phyloP scores from a whole-genome alignment of 768 basidiomycete species.

The Nevesoporus exiguus region DNA sequence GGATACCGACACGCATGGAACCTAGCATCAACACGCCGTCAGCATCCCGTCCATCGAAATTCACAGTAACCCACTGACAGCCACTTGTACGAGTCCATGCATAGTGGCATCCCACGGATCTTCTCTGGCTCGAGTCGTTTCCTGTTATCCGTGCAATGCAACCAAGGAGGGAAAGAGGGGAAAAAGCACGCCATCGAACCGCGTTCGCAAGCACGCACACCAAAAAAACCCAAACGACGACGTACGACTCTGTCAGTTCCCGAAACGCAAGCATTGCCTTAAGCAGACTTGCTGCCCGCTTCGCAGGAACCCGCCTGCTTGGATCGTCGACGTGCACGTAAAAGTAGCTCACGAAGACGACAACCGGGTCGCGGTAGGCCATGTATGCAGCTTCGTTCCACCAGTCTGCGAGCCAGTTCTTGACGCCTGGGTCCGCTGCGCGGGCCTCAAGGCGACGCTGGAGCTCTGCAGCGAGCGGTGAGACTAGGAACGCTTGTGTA shows the following conservation, averaged over 20 bases:
- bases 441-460: constrained; percentile 77
- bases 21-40: constrained; percentile 34
- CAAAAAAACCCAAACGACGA: background rate
- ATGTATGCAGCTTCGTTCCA: constrained; percentile 95
- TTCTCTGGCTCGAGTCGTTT: constrained; percentile 86
- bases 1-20: constrained; percentile 96
- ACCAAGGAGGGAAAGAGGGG: background rate
- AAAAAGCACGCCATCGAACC: background rate
- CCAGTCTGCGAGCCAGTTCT: constrained; percentile 95
- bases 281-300: constrained; percentile 76
- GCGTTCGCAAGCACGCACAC: too few species aligned
- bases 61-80: constrained; percentile 43
- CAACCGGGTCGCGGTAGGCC: constrained; percentile 85
- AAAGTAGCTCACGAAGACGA: constrained; percentile 93
- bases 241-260: constrained; percentile 73
- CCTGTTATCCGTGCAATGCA: constrained; percentile 40
- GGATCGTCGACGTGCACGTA: constrained; percentile 81
- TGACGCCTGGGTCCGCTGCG: constrained; percentile 53
- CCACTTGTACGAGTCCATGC: constrained; percentile 96
- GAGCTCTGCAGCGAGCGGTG: constrained; percentile 64
- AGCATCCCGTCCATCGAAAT: background rate
- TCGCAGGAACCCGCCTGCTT: constrained; percentile 50
- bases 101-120: constrained; percentile 69
- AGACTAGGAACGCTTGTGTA: constrained; percentile 67
- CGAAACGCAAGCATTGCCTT: constrained; percentile 87